These are phyloP conservation scores for Aureobasidium melanogenum DNA, from an alignment of 2,329 filamentous ascomycete species.

Conservation along the genomic window DNA sequence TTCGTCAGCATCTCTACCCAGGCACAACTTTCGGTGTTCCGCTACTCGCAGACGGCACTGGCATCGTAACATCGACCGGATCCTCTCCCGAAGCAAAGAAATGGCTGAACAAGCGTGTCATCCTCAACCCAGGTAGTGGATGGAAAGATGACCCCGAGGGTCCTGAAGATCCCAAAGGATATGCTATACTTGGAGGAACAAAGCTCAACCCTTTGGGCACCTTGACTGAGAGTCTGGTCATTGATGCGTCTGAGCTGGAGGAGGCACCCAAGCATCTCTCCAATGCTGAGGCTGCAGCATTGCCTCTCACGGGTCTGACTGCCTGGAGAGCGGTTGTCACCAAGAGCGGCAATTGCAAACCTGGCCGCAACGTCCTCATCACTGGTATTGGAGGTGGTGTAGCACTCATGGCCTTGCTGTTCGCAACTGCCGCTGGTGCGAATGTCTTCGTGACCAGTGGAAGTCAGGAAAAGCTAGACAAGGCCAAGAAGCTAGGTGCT, in stretches of 20 bases:
- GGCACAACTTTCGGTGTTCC: conserved; percentile 70
- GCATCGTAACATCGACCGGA: conserved; percentile 60
- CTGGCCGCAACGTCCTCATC: conserved; percentile 67
- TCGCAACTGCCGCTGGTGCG: conserved; percentile 64
- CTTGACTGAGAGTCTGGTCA: conserved; percentile 61
- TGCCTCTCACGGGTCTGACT: conserved; percentile 79
- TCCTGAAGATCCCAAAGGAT: conserved; percentile 55
- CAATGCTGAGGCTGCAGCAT: conserved; percentile 66
- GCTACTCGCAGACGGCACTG: conserved; percentile 74
- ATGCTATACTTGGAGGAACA: conserved; percentile 62
- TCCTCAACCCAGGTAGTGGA: conserved; percentile 68
- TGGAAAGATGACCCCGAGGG: conserved; percentile 66
- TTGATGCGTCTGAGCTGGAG: conserved; percentile 67
- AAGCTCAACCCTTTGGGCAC: conserved; percentile 58
- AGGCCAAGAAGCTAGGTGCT: conserved; percentile 64
- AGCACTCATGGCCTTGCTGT: conserved; percentile 71
- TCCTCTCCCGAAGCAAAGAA: conserved; percentile 41
- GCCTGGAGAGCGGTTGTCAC: conserved; percentile 78
- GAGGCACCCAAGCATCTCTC: conserved; percentile 63
- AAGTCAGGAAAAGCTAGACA: conserved; percentile 63
- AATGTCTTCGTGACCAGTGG: conserved; percentile 77
- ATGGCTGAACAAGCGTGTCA: conserved; percentile 60
- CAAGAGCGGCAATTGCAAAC: conserved; percentile 58
- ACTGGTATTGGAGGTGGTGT: conserved; percentile 93
- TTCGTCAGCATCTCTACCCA: conserved; percentile 86